A percentile compares a stretch with the other conserved stretches of the same genome.
Evolutionary conservation across 495 filamentous ascomycete genomes (phyloP).

Genomic region (Neurospora sp.): DNA sequence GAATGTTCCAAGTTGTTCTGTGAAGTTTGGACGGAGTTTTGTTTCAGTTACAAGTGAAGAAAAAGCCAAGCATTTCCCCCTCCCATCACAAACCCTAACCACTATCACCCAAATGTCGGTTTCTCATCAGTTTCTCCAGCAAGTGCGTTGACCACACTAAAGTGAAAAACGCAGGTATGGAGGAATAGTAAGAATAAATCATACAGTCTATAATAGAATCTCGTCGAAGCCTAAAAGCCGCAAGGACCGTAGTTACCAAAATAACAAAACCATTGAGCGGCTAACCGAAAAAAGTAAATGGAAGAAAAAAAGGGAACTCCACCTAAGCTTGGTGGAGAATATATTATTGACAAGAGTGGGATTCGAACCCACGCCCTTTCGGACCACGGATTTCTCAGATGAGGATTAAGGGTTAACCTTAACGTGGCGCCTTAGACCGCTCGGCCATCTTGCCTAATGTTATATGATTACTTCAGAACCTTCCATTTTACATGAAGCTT

Average conservation of each 20-base stretch:
- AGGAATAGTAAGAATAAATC: too few species aligned
- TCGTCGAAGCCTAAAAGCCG: too few species aligned
- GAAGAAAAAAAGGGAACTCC: not conserved
- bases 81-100: not conserved
- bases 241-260: too few species aligned
- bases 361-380: slow-evolving; percentile 29
- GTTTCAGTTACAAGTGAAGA: too few species aligned
- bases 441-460: not conserved
- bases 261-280: too few species aligned
- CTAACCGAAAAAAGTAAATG: too few species aligned
- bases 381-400: slow-evolving; percentile 11
- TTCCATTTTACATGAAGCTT: not conserved
- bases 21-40: too few species aligned
- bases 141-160: too few species aligned
- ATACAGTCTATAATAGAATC: too few species aligned
- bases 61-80: not conserved
- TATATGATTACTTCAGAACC: not conserved
- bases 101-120: not conserved
- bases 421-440: not conserved
- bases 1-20: too few species aligned
- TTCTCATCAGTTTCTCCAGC: too few species aligned
- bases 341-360: slow-evolving; percentile 20
- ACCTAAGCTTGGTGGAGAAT: not conserved
- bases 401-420: not conserved
- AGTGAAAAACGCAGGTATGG: too few species aligned